Conservation (phyloP, 1,284 basidiomycete genomes). For the Ceratobasidium sp. region DNA sequence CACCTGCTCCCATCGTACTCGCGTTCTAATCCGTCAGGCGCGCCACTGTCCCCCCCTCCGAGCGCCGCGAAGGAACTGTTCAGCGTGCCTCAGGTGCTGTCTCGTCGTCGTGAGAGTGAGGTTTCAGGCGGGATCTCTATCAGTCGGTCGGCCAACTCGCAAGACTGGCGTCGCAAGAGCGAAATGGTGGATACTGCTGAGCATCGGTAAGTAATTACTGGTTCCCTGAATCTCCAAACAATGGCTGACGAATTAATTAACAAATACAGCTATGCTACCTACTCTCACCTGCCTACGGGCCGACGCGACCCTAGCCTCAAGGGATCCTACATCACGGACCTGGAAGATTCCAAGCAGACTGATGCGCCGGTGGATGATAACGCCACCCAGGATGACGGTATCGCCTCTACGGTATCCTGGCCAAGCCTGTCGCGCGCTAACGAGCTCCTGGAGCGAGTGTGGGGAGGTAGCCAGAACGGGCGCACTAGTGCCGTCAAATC, state of each 20-base stretch:
- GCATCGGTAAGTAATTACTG: too few relatives aligned
- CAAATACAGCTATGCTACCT: background rate
- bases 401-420: constrained; percentile 21
- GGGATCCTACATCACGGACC: background rate
- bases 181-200: too few relatives aligned
- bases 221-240: too few relatives aligned
- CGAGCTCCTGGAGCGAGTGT: constrained; percentile 33
- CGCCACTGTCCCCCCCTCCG: constrained; percentile 24
- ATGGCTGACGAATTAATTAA: background rate
- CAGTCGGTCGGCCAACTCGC: too few relatives aligned
- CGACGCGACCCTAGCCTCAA: background rate
- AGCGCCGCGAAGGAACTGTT: background rate
- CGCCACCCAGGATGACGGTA: background rate
- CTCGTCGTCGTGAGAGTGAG: background rate
- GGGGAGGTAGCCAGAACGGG: constrained; percentile 10
- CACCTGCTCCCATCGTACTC: constrained; percentile 31
- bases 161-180: too few relatives aligned
- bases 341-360: background rate
- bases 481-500: constrained; percentile 1
- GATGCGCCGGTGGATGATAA: background rate
- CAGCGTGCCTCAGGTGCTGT: background rate
- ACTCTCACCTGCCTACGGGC: background rate
- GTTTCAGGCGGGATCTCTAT: too few relatives aligned
- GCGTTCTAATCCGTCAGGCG: background rate
- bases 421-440: constrained; percentile 33